phyloP scores from a whole-genome alignment of 345 rosid genomes.

The Salix brachista region DNA sequence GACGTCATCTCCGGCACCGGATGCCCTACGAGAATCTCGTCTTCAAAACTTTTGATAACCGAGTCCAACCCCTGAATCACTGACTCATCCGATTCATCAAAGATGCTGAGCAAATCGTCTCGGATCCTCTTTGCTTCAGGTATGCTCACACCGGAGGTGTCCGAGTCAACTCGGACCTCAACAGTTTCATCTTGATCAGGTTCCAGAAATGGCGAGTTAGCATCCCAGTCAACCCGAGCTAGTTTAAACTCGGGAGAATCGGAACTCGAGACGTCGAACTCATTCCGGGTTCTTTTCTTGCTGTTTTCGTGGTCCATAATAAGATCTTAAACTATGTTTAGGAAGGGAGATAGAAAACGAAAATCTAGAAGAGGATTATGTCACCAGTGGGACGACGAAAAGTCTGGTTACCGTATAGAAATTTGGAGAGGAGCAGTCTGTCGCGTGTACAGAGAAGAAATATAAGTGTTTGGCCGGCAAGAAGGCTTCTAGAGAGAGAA shows the following conservation, averaged over 20 bases:
- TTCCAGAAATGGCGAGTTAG: not conserved
- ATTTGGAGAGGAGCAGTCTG: too few species aligned
- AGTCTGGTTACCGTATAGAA: too few species aligned
- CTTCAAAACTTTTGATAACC: conserved; percentile 68
- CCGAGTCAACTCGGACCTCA: not conserved
- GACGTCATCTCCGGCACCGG: conserved; percentile 15
- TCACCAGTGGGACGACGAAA: too few species aligned
- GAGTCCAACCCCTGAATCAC: conserved; percentile 56
- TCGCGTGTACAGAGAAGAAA: too few species aligned
- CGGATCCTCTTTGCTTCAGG: conserved; percentile 52
- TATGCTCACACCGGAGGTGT: conserved; percentile 26
- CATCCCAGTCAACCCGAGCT: conserved; percentile 14
- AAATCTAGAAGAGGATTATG: too few species aligned
- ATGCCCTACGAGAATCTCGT: conserved; percentile 36
- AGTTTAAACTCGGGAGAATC: conserved; percentile 30
- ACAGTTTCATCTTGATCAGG: not conserved
- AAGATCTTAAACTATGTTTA: not conserved
- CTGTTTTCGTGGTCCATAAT: conserved; percentile 14
- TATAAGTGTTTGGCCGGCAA: not conserved
- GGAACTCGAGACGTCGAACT: conserved; percentile 2
- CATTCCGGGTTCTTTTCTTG: conserved; percentile 30
- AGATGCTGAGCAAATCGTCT: conserved; percentile 51
- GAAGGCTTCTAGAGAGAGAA: conserved; percentile 33
- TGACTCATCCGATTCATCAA: conserved; percentile 60
- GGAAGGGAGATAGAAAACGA: too few species aligned